Conservation (phyloP, 2,329 filamentous ascomycete species). For the Scopulariopsis brevicaulis region DNA sequence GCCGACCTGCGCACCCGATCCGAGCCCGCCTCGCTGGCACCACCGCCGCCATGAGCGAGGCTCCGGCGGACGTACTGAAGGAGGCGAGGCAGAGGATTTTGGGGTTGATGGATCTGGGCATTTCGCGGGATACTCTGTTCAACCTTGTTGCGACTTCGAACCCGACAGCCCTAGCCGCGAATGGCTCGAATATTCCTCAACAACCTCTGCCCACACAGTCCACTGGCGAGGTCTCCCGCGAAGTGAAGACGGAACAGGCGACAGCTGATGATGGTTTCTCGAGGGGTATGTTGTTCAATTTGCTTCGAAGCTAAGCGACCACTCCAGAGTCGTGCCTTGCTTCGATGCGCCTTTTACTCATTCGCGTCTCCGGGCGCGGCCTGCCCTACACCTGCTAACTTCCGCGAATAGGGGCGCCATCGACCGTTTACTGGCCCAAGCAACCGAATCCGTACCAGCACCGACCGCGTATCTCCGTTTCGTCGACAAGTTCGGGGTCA, state of each 20-base stretch:
- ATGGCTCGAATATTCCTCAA: neutral
- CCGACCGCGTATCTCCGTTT: conserved; percentile 33
- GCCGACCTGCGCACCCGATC: neutral
- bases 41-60: conserved; percentile 11
- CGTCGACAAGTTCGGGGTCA: conserved; percentile 36
- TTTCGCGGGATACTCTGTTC: conserved; percentile 26
- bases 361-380: neutral
- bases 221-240: neutral
- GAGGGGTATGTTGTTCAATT: neutral
- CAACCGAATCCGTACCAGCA: conserved; percentile 7
- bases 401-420: neutral
- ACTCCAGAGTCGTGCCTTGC: neutral
- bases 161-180: conserved; percentile 4
- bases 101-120: conserved; percentile 30
- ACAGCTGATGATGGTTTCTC: neutral
- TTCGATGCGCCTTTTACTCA: neutral
- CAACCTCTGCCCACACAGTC: conserved; percentile 7
- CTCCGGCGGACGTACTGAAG: conserved; percentile 29
- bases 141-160: conserved; percentile 9
- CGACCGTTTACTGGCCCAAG: neutral
- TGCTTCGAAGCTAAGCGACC: neutral
- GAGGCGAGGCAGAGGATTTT: conserved; percentile 33
- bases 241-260: conserved; percentile 1
- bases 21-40: neutral
- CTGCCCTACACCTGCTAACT: neutral